Conservation (phyloP, 352 stramenopile species). For the Phytophthora colocasiae region DNA sequence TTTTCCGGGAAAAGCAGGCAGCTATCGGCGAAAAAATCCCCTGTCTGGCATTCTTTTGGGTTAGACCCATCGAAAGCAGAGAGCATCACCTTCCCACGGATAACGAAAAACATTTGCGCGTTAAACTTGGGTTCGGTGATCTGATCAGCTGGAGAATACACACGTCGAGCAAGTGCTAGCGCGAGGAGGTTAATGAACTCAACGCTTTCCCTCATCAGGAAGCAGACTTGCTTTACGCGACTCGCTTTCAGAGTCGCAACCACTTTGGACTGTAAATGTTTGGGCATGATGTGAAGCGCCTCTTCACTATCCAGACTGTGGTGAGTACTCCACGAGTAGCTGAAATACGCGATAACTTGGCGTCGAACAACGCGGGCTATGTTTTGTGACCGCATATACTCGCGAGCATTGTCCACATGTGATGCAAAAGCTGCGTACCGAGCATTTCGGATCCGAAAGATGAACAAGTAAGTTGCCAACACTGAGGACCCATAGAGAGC, state of each 20-base stretch:
- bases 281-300: slow-evolving; percentile 60
- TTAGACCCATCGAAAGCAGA: slow-evolving; percentile 57
- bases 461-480: slow-evolving; percentile 77
- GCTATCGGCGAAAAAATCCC: slow-evolving; percentile 75
- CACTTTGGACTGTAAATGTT: slow-evolving; percentile 68
- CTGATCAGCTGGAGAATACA: slow-evolving; percentile 68
- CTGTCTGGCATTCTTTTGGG: slow-evolving; percentile 67
- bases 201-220: slow-evolving; percentile 76
- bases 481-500: slow-evolving; percentile 65
- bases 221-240: slow-evolving; percentile 74
- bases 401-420: slow-evolving; percentile 74
- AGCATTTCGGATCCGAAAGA: slow-evolving; percentile 72
- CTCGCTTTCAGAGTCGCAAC: slow-evolving; percentile 72
- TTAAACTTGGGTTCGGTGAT: slow-evolving; percentile 83
- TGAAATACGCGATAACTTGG: slow-evolving; percentile 73
- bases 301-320: slow-evolving; percentile 73
- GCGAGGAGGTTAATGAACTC: slow-evolving; percentile 79
- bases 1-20: slow-evolving; percentile 63
- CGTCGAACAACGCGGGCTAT: slow-evolving; percentile 54
- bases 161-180: slow-evolving; percentile 55
- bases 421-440: slow-evolving; percentile 59
- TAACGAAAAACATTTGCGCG: slow-evolving; percentile 81
- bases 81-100: slow-evolving; percentile 63
- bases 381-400: slow-evolving; percentile 80
- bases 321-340: slow-evolving; percentile 70